These are phyloP conservation scores for Aspergillus ochraceus DNA, from an alignment of 2,329 filamentous ascomycete species.

Conservation along the genomic window DNA sequence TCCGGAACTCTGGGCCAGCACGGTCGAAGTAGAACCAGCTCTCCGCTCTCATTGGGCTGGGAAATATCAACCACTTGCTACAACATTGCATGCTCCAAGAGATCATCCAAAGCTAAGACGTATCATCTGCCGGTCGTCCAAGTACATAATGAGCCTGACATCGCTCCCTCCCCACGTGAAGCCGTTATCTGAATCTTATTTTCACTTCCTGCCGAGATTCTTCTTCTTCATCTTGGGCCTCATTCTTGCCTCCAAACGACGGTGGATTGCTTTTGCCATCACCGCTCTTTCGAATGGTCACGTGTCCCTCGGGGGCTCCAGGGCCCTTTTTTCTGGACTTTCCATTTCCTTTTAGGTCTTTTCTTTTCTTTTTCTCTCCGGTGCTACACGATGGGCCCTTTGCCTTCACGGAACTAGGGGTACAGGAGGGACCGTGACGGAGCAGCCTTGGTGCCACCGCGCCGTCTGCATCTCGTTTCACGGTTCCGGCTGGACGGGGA, in stretches of 20 bases:
- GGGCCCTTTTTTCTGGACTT: background rate
- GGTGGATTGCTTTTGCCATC: background rate
- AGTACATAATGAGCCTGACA: slow-evolving; percentile 9
- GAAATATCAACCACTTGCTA: slow-evolving; percentile 22
- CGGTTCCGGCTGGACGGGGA: slow-evolving; percentile 24
- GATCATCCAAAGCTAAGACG: slow-evolving; percentile 16
- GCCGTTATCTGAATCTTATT: slow-evolving; percentile 26
- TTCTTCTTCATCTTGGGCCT: background rate
- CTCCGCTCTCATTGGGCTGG: slow-evolving; percentile 27
- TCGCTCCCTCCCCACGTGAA: slow-evolving; percentile 16
- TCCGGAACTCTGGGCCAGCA: background rate
- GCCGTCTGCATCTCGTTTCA: slow-evolving; percentile 16
- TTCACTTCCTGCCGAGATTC: slow-evolving; percentile 11
- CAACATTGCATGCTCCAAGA: slow-evolving; percentile 11
- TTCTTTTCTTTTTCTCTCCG: background rate
- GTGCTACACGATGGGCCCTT: slow-evolving; percentile 3
- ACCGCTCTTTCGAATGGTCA: background rate
- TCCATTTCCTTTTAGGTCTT: background rate
- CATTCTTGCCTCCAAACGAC: background rate
- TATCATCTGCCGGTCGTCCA: slow-evolving; percentile 14
- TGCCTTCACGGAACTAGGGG: slow-evolving; percentile 7
- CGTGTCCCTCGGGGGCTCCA: background rate
- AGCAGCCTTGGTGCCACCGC: slow-evolving; percentile 19
- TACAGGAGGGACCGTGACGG: background rate
- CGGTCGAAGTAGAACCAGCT: background rate